Conservation (phyloP, 345 rosid genomes). For the Geranium rotundifolium region DNA sequence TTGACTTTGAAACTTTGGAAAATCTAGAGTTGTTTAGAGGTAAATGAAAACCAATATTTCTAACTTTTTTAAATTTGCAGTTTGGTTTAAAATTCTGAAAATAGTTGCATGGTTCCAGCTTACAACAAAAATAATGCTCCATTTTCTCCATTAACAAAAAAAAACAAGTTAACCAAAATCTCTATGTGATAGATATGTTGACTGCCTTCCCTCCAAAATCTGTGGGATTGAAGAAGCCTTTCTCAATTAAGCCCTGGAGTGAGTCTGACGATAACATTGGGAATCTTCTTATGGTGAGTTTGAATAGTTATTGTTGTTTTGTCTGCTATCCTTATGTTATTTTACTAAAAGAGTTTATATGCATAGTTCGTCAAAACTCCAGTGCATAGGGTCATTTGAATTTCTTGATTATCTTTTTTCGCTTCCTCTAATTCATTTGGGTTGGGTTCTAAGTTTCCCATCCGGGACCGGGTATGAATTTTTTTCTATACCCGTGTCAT, state of each 20-base stretch:
- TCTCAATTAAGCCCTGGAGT: slow-evolving; percentile 64
- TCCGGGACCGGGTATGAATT: too few species aligned
- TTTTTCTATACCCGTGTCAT: too few species aligned
- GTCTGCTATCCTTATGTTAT: slow-evolving; percentile 1
- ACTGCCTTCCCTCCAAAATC: slow-evolving; percentile 51
- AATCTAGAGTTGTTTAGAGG: slow-evolving; percentile 69
- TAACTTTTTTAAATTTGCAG: neutral
- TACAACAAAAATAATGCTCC: neutral
- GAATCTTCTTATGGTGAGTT: slow-evolving; percentile 84
- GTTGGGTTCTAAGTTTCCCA: too few species aligned
- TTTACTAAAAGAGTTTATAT: neutral
- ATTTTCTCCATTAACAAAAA: neutral
- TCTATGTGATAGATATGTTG: slow-evolving; percentile 44
- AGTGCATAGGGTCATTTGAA: too few species aligned
- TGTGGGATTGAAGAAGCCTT: slow-evolving; percentile 55
- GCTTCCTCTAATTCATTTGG: too few species aligned
- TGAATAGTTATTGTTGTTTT: slow-evolving; percentile 1
- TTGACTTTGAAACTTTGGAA: slow-evolving; percentile 64
- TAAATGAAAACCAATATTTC: slow-evolving; percentile 11
- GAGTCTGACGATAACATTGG: slow-evolving; percentile 75
- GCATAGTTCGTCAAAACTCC: too few species aligned
- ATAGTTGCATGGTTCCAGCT: neutral
- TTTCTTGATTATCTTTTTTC: too few species aligned
- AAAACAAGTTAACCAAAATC: neutral
- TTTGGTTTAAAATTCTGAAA: neutral